These are phyloP conservation scores for Pontederia paniculata DNA, from an alignment of 176 grass and related monocot species.

Conservation along the genomic window DNA sequence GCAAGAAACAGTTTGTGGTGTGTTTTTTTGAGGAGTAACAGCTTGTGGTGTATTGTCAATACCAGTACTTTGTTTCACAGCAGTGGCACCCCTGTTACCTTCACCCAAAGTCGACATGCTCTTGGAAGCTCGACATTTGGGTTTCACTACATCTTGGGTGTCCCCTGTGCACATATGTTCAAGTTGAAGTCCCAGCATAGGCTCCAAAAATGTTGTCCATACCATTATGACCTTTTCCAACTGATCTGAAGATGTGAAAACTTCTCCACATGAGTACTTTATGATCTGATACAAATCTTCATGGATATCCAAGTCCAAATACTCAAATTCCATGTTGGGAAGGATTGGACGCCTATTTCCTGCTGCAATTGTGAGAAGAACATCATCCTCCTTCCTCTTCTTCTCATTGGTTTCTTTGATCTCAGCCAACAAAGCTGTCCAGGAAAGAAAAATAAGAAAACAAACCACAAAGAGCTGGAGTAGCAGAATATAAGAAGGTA, in stretches of 20 bases:
- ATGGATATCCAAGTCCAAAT: conserved; percentile 41
- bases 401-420: conserved; percentile 70
- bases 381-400: conserved; percentile 42
- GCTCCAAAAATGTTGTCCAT: conserved; percentile 56
- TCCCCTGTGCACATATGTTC: conserved; percentile 21
- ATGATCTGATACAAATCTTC: conserved; percentile 62
- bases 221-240: conserved; percentile 41
- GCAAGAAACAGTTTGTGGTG: no score
- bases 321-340: conserved; percentile 66
- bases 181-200: conserved; percentile 37
- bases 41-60: conserved; percentile 18
- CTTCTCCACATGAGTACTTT: conserved; percentile 59
- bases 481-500: no score
- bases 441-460: neutral
- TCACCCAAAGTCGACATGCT: conserved; percentile 24
- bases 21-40: no score
- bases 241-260: conserved; percentile 47
- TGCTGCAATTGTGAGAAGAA: conserved; percentile 50
- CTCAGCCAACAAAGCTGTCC: conserved; percentile 45
- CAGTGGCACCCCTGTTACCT: conserved; percentile 18
- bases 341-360: conserved; percentile 32
- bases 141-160: conserved; percentile 28
- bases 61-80: conserved; percentile 16
- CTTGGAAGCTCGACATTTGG: conserved; percentile 25
- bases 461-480: neutral